Base-by-base conservation (phyloP, 768 basidiomycete genomes). In the Filobasidium floriforme region DNA sequence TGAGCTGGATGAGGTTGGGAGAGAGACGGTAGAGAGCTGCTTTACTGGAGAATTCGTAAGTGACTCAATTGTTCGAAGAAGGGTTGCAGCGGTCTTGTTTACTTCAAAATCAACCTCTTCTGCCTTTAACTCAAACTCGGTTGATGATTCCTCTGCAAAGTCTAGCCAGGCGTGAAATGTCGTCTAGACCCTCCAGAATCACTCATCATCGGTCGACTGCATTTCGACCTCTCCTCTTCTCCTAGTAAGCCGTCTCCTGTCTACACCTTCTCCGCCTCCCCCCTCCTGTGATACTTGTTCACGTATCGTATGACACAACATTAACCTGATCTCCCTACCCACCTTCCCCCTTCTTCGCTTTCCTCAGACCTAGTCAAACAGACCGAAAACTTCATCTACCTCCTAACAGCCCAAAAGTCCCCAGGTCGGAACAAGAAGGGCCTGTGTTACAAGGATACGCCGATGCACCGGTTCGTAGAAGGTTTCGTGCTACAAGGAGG, bases 401-500 rank as follows among this genome's bases (percentile, higher is more conserved):
- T 84, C 40, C 81, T 82, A 54, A 82, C 81, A 0, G 82, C 82
- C 4, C 81, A 82, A 62, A 80, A 78, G 65, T 82, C 82, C 14
- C 68, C 71, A 66, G 82, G 81, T 72, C 84, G 82, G 78, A 81
- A 79, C 55, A 82, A 82, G 66, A 82, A 81, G 72, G 78, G 72
- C 41, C 72, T 84, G 60, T 79, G 80, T 67, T 85, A 83, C 70
- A 54, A 79, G 43, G 80, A 76, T 1, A 80, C 76, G 43, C 81
- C 81, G 32, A 77, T 85, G 0, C 83, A 84, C 73, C 76, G 83
- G 11, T 77, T 83, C 69, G 80, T 82, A 54, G 77, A 79, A 67
- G 83, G 78, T 15, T 85, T 84, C 60, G 78, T 84, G 4, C 81
- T 82, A 0, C 84, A 85, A 70, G 82, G 82, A n/a, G 84, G 84